Percentiles rank a stretch among this genome's conserved stretches.
These are phyloP conservation scores for Populus ilicifolia DNA, from an alignment of 345 rosid species.

Conservation along the genomic window DNA sequence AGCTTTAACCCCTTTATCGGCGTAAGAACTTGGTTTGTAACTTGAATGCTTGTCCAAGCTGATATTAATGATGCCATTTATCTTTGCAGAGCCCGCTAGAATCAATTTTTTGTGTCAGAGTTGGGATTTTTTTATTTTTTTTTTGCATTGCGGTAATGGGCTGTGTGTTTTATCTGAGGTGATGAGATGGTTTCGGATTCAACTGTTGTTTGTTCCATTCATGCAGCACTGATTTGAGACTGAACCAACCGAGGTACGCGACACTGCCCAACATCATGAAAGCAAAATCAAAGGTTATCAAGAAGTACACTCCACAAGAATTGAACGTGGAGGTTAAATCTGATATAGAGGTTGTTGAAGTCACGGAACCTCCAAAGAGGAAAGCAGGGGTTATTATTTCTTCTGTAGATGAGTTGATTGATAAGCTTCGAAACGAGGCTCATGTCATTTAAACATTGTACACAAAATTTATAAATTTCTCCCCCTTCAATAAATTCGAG, in stretches of 20 bases:
- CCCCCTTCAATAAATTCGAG: neutral
- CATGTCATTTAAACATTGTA: slow-evolving; percentile 35
- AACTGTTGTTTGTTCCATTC: neutral
- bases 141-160: neutral
- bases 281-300: slow-evolving; percentile 77
- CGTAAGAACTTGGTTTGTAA: no score
- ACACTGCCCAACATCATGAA: slow-evolving; percentile 95
- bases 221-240: slow-evolving; percentile 82
- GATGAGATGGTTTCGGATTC: neutral
- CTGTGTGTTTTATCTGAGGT: neutral
- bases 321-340: slow-evolving; percentile 57
- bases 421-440: slow-evolving; percentile 77
- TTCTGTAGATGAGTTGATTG: slow-evolving; percentile 69
- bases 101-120: neutral
- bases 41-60: neutral
- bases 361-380: slow-evolving; percentile 74
- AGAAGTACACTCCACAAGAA: slow-evolving; percentile 63
- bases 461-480: neutral
- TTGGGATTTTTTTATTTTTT: neutral
- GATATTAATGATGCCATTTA: neutral
- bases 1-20: neutral
- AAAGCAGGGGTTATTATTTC: slow-evolving; percentile 65
- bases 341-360: slow-evolving; percentile 63
- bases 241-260: slow-evolving; percentile 93
- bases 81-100: neutral